Evolutionary conservation across 2,329 filamentous ascomycete genomes (phyloP), one percentile per base, ranked within the genome.

Genomic region (Hawksworthiomyces lignivorus): DNA sequence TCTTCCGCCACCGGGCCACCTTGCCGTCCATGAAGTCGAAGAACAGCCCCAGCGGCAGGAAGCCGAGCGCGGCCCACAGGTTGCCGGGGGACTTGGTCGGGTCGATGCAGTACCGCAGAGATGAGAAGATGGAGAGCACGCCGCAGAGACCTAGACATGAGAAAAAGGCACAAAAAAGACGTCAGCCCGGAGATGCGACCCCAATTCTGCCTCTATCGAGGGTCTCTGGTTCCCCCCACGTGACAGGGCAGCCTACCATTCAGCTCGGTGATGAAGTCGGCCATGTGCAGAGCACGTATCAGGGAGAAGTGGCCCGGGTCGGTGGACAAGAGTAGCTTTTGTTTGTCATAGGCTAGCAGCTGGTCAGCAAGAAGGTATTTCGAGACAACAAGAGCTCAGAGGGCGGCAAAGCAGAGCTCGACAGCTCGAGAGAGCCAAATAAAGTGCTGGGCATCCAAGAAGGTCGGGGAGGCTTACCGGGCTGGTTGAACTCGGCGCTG

Each of bases 1-100:
- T 98, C 67, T 87, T 84, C 61, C 92, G 80, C 92, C 92, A 97
- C 51, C 92, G 75, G 49, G 92, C 92, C 43, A 98, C 89, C 60
- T 89, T 92, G 58, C 92, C 92, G 62, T 98, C 92, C 74, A 97
- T 87, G 59, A 95, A 94, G 64, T 98, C 92, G 62, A 97, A 97
- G 70, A 97, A 96, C 11, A 97, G 71, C 5, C 88, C 89, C 46
- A 96, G 86, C 1, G 90, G 90, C 63, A 97, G 84, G 63, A 96
- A 87, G 5, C 70, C 77, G 36, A 98, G 77, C 2, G 92, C 89
- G 26, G 82, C 67, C 76, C 86, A 97, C 41, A 96, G 68, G 54
- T 87, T 83, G 39, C 69, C 70, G 53, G 78, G 70, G 41, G 83
- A 68, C 45, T 8, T 12, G 24, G 72, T 59, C 8, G 83, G 73